These are phyloP conservation scores for Butyriboletus appendiculatus DNA, from an alignment of 1,284 basidiomycete species.

Conservation along the genomic window DNA sequence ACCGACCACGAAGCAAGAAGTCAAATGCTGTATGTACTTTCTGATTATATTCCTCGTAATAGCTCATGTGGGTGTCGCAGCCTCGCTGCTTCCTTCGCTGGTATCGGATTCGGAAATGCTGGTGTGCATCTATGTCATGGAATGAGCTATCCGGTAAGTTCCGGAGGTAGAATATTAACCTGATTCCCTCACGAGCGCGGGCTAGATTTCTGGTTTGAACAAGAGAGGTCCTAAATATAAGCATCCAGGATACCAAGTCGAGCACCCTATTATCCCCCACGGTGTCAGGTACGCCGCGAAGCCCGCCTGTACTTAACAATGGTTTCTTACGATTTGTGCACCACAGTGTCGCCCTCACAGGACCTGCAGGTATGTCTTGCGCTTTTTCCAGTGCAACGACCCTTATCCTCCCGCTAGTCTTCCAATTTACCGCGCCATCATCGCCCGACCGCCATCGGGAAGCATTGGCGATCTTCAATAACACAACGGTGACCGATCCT, in stretches of 20 bases:
- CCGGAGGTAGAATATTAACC: not conserved
- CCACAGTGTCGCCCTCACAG: slow-evolving; percentile 76
- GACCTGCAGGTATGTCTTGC: slow-evolving; percentile 64
- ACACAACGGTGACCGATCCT: slow-evolving; percentile 62
- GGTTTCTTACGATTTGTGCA: not conserved
- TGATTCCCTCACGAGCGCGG: slow-evolving; percentile 7
- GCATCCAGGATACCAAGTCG: slow-evolving; percentile 82
- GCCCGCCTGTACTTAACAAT: not conserved
- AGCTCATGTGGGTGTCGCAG: slow-evolving; percentile 38
- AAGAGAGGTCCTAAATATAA: slow-evolving; percentile 89
- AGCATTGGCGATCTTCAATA: slow-evolving; percentile 83
- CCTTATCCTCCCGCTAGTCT: slow-evolving; percentile 51
- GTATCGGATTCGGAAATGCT: slow-evolving; percentile 95
- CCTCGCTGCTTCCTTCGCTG: slow-evolving; percentile 88
- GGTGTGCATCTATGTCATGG: slow-evolving; percentile 92
- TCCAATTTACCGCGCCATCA: slow-evolving; percentile 92
- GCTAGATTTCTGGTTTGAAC: slow-evolving; percentile 92
- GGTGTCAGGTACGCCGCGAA: slow-evolving; percentile 64
- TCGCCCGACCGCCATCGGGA: slow-evolving; percentile 90
- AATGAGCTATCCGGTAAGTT: slow-evolving; percentile 76
- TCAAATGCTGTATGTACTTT: slow-evolving; percentile 80
- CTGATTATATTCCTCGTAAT: not conserved
- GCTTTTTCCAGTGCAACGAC: not conserved
- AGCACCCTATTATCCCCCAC: slow-evolving; percentile 91
- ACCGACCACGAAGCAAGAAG: slow-evolving; percentile 83